These are phyloP conservation scores for Saccharomycopsis sp. DNA, from an alignment of 805 yeast species.

Conservation along the genomic window DNA sequence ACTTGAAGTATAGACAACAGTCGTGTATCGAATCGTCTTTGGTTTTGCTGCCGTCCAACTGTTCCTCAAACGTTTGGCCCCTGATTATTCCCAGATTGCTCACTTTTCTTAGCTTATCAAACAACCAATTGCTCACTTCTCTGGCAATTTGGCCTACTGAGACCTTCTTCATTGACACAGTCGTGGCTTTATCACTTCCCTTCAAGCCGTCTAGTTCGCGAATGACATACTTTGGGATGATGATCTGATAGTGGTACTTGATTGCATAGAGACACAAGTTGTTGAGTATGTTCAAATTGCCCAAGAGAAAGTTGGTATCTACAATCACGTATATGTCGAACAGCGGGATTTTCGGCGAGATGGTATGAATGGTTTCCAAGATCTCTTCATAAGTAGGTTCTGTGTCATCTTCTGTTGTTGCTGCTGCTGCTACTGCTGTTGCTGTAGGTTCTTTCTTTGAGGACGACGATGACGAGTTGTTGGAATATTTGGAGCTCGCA, in stretches of 20 bases:
- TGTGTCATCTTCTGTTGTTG: too few relatives aligned
- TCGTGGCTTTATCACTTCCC: constrained; percentile 28
- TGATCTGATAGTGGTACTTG: constrained; percentile 38
- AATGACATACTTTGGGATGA: constrained; percentile 65
- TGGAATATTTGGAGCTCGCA: too few relatives aligned
- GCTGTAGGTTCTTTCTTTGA: too few relatives aligned
- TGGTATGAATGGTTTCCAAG: too few relatives aligned
- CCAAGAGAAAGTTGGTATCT: constrained; percentile 76
- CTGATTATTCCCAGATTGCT: constrained; percentile 39
- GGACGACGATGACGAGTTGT: too few relatives aligned
- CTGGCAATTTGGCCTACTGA: constrained; percentile 54
- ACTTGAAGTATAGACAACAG: constrained; percentile 52
- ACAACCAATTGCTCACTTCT: constrained; percentile 74
- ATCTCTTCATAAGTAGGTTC: too few relatives aligned
- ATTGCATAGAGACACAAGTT: constrained; percentile 35
- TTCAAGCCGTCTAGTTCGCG: constrained; percentile 82
- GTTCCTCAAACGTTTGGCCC: constrained; percentile 57
- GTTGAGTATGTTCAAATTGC: constrained; percentile 55
- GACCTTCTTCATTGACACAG: too few relatives aligned
- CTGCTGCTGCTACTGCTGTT: too few relatives aligned
- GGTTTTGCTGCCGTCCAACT: constrained; percentile 33
- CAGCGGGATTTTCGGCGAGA: constrained; percentile 3
- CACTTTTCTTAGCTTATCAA: constrained; percentile 48
- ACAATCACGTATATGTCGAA: constrained; percentile 37
- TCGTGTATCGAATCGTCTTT: constrained; percentile 84